Conservation (phyloP, 2,329 filamentous ascomycete species). For the Trematosphaeria pertusa region DNA sequence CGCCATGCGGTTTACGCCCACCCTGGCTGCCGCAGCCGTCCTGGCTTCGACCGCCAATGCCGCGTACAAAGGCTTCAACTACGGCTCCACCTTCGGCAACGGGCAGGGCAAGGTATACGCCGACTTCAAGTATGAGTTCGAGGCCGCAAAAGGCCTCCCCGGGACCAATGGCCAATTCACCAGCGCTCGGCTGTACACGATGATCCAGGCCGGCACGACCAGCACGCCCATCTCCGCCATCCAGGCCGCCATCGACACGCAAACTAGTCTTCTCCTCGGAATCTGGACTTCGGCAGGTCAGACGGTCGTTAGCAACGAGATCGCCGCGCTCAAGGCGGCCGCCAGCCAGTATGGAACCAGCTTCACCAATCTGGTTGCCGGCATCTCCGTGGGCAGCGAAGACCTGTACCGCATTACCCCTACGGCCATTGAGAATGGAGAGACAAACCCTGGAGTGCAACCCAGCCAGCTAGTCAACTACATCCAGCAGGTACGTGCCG, state of each 20-base stretch:
- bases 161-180: conserved; percentile 69
- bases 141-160: conserved; percentile 66
- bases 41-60: conserved; percentile 50
- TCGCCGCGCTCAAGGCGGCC: conserved; percentile 73
- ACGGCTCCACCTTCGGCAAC: conserved; percentile 68
- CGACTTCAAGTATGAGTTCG: conserved; percentile 76
- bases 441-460: conserved; percentile 67
- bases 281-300: conserved; percentile 80
- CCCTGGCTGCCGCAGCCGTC: conserved; percentile 46
- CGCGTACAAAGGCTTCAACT: conserved; percentile 71
- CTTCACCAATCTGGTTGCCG: conserved; percentile 72
- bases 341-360: conserved; percentile 71
- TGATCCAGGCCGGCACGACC: conserved; percentile 71
- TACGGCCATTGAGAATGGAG: conserved; percentile 66
- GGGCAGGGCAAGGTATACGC: conserved; percentile 65
- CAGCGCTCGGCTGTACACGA: conserved; percentile 77
- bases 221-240: conserved; percentile 73
- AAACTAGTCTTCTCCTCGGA: conserved; percentile 80
- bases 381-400: conserved; percentile 86
- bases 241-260: conserved; percentile 80
- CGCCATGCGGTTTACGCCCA: conserved; percentile 44
- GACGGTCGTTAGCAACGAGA: conserved; percentile 71
- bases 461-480: conserved; percentile 71
- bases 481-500: conserved; percentile 71
- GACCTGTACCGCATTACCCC: conserved; percentile 70